Base-by-base conservation (phyloP, 345 rosid genomes). In the Citrus glauca region DNA sequence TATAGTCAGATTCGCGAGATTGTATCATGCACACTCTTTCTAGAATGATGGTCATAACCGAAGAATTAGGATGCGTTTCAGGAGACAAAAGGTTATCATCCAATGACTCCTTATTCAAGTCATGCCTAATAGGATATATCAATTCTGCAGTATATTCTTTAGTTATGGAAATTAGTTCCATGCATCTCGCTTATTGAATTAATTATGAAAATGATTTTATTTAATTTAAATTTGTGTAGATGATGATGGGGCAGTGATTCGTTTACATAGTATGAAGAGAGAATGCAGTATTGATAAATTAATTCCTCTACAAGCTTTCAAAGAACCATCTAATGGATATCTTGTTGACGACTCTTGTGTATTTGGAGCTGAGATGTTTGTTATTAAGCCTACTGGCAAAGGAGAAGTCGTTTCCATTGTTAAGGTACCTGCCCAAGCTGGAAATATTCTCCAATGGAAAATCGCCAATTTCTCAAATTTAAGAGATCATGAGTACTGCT, bases 291-390 rank as follows among this genome's bases (percentile, higher is more conserved):
- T 80, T 45, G 7, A 74, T 42, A 66, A 50, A 57, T 59, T 80
- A 61, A n/a, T 80, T 1, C 62, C 79, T 5, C 62, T 61, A 30
- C 48, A 74, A 6, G 28, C 56, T 2, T 75, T 80, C 71, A 48
- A 50, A 24, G 75, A 75, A 16, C 9, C 45, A 16, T 75, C 76
- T 2, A 69, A 75, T 45, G 33, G 69, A n/a, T 65, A 53, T 28
- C 71, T 67, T 8, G 65, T 68, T 27, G 56, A 70, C 8, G 27
- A 75, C 32, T 57, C 40, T 53, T 80, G 79, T n/a, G 20, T 20
- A 14, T 80, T 75, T 48, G 76, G 82, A 60, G 75, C 40, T 20
- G 79, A 80, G 71, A 65, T 80, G 37, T 67, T 69, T 35, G 76
- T 69, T 20, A 16, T 74, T 17, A 61, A 48, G 25, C 30, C 50